Conservation (phyloP, 1,139 yeast genomes). For the Hyphopichia wangnamkhiaoensis region DNA sequence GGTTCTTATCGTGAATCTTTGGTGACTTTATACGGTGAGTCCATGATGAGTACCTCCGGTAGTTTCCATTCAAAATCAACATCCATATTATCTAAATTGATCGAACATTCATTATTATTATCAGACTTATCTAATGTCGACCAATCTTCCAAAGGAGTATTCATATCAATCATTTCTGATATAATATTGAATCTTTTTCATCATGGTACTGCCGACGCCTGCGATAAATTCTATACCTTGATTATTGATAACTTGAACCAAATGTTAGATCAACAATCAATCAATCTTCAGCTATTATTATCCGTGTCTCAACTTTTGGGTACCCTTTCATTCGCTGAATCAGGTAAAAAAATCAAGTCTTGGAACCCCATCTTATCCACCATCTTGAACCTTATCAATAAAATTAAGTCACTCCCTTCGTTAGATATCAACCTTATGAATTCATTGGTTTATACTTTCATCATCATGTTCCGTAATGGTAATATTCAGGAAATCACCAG, state of each 20-base stretch:
- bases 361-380: constrained; percentile 36
- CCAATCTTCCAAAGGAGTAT: constrained; percentile 13
- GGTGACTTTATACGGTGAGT: constrained; percentile 65
- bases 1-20: constrained; percentile 56
- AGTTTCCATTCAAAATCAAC: constrained; percentile 73
- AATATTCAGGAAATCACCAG: constrained; percentile 52
- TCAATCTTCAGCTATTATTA: constrained; percentile 13
- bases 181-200: constrained; percentile 59
- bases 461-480: constrained; percentile 59
- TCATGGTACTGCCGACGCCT: constrained; percentile 60
- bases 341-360: constrained; percentile 59
- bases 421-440: constrained; percentile 20
- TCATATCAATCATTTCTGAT: constrained; percentile 55
- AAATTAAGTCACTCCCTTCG: constrained; percentile 7
- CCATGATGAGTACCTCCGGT: constrained; percentile 71
- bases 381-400: constrained; percentile 14
- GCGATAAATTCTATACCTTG: constrained; percentile 44
- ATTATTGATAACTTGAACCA: constrained; percentile 27
- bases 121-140: constrained; percentile 3
- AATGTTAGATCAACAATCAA: constrained; percentile 12
- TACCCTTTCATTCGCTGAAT: constrained; percentile 61
- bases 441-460: constrained; percentile 41
- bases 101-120: constrained; percentile 33
- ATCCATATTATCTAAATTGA: constrained; percentile 46
- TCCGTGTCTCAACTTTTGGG: constrained; percentile 34